Conservation (phyloP, 805 yeast genomes). For the Martiniozyma abietophila region DNA sequence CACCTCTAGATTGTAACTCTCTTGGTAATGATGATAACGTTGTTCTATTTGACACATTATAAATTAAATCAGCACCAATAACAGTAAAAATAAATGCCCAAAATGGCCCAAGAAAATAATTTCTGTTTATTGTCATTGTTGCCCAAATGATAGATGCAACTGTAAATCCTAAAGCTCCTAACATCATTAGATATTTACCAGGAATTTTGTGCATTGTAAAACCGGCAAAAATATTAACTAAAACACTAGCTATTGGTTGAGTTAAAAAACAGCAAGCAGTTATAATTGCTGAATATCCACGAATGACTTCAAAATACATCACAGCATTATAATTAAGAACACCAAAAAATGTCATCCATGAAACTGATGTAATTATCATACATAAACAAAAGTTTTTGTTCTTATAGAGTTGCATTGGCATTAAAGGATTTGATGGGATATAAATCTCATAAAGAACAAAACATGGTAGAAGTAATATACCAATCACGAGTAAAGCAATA, state of each 20-base stretch:
- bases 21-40: slow-evolving; percentile 32
- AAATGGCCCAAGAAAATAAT: slow-evolving; percentile 38
- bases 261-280: slow-evolving; percentile 37
- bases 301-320: slow-evolving; percentile 34
- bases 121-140: slow-evolving; percentile 26
- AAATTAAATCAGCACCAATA: slow-evolving; percentile 39
- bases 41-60: slow-evolving; percentile 36
- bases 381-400: slow-evolving; percentile 30
- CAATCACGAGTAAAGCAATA: slow-evolving; percentile 33
- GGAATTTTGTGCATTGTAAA: slow-evolving; percentile 36
- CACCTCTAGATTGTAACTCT: slow-evolving; percentile 35
- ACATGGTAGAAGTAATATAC: slow-evolving; percentile 25
- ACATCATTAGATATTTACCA: slow-evolving; percentile 29
- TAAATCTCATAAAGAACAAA: slow-evolving; percentile 32
- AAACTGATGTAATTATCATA: slow-evolving; percentile 29
- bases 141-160: slow-evolving; percentile 34
- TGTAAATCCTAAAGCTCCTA: slow-evolving; percentile 29
- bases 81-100: slow-evolving; percentile 33
- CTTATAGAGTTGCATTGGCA: slow-evolving; percentile 38
- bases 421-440: slow-evolving; percentile 33
- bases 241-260: slow-evolving; percentile 33
- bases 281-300: slow-evolving; percentile 30
- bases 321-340: slow-evolving; percentile 30
- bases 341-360: slow-evolving; percentile 37
- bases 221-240: slow-evolving; percentile 38